Percentiles rank a stretch among this genome's conserved stretches.
Evolutionary conservation across 2,329 filamentous ascomycete genomes (phyloP).

Genomic region (Didymosphaeria variabile): DNA sequence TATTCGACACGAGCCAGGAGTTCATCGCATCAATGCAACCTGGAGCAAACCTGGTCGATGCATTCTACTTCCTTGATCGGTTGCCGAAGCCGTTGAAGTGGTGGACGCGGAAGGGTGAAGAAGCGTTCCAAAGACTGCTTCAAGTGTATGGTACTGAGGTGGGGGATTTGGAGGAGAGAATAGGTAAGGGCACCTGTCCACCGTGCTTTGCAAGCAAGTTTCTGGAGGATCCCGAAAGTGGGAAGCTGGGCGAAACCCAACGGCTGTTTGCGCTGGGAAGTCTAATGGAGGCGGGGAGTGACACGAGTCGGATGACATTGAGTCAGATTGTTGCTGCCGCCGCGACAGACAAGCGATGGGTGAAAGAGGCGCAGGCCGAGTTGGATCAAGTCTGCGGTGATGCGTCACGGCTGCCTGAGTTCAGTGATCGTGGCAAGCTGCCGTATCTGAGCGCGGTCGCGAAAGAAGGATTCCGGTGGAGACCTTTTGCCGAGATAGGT

Average conservation of each 20-base stretch:
- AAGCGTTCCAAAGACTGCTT: conserved; percentile 26
- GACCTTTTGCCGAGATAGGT: conserved; percentile 33
- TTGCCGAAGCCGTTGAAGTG: conserved; percentile 42
- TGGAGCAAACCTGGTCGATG: conserved; percentile 43
- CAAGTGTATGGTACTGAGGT: conserved; percentile 37
- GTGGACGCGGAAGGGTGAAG: conserved; percentile 39
- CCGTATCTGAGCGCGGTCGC: conserved; percentile 26
- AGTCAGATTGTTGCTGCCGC: conserved; percentile 32
- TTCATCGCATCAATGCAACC: conserved; percentile 40
- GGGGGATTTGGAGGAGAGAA: conserved; percentile 25
- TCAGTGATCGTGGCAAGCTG: conserved; percentile 22
- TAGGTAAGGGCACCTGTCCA: conserved; percentile 44
- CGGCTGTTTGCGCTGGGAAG: conserved; percentile 44
- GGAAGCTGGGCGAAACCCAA: conserved; percentile 40
- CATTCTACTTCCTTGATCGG: conserved; percentile 40
- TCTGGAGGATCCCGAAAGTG: conserved; percentile 43
- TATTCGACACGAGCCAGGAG: conserved; percentile 25
- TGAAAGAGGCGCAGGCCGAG: conserved; percentile 25
- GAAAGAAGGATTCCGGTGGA: conserved; percentile 34
- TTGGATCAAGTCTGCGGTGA: conserved; percentile 30
- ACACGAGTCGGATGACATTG: conserved; percentile 33
- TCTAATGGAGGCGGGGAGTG: conserved; percentile 38
- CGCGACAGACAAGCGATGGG: conserved; percentile 29
- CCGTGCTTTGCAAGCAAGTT: conserved; percentile 58
- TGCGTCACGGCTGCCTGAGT: conserved; percentile 26